Evolutionary conservation across 1,284 basidiomycete species (phyloP).

Genomic region (Farysia itapuensis): DNA sequence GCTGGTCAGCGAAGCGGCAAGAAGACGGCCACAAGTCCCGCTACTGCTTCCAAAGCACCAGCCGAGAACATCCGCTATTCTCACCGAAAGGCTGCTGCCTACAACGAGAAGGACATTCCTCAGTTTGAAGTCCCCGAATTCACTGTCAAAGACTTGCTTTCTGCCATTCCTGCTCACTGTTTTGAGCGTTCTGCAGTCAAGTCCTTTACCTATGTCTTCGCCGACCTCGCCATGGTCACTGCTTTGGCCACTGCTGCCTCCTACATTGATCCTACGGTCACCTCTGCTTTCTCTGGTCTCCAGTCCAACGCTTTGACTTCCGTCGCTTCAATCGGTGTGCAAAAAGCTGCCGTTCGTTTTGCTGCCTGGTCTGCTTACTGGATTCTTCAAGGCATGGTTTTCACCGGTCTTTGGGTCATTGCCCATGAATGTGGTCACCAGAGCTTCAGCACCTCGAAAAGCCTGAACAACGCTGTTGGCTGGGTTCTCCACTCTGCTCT

Average conservation of each 20-base stretch:
- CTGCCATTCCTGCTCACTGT: conserved; percentile 86
- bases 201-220: conserved; percentile 79
- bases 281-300: conserved; percentile 35
- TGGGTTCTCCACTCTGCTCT: conserved; percentile 91
- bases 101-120: conserved; percentile 51
- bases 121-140: conserved; percentile 75
- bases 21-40: conserved; percentile 7
- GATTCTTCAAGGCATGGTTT: conserved; percentile 81
- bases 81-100: conserved; percentile 48
- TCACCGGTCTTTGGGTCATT: conserved; percentile 91
- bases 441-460: conserved; percentile 92
- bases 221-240: conserved; percentile 74
- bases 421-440: conserved; percentile 78
- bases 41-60: conserved; percentile 16
- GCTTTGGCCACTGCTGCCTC: conserved; percentile 72
- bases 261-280: conserved; percentile 66
- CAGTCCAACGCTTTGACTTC: conserved; percentile 29
- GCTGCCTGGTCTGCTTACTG: conserved; percentile 80
- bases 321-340: conserved; percentile 68
- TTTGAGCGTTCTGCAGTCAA: conserved; percentile 84
- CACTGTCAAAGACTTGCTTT: conserved; percentile 80
- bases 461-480: conserved; percentile 88
- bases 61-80: conserved; percentile 45
- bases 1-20: conserved; percentile 43
- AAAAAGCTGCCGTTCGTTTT: conserved; percentile 70